These are phyloP conservation scores for Oropetium thomaeum DNA, from an alignment of 176 grass and related monocot species.

Conservation along the genomic window DNA sequence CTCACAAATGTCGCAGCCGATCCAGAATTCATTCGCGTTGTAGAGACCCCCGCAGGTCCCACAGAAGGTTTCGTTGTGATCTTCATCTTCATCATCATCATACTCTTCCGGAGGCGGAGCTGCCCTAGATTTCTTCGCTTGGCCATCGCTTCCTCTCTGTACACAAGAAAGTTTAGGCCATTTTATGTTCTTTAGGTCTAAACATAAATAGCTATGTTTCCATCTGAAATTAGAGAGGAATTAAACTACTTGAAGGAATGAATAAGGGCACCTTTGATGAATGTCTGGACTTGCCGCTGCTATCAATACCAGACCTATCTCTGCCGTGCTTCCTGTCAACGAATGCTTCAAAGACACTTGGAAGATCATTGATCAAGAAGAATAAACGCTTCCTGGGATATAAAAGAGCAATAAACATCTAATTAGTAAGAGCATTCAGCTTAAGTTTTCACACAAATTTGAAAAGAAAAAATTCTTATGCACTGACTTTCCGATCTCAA, in stretches of 20 bases:
- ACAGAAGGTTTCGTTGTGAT: conserved; percentile 65
- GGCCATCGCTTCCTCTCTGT: conserved; percentile 31
- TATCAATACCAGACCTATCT: conserved; percentile 60
- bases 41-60: conserved; percentile 51
- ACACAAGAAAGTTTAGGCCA: not conserved
- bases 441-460: conserved; percentile 11
- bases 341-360: conserved; percentile 60
- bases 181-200: not conserved
- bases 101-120: conserved; percentile 8
- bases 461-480: not conserved
- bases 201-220: not conserved
- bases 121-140: conserved; percentile 33
- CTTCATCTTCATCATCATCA: conserved; percentile 39
- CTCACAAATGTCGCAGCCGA: conserved; percentile 73
- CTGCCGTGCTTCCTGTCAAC: conserved; percentile 51
- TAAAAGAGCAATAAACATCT: not conserved
- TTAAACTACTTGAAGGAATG: not conserved
- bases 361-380: conserved; percentile 66
- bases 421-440: conserved; percentile 11
- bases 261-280: conserved; percentile 47
- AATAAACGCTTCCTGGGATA: conserved; percentile 71
- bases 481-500: not conserved
- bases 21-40: conserved; percentile 66
- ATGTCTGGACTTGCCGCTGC: conserved; percentile 55
- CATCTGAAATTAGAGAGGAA: not conserved